Conservation (phyloP, 2,329 filamentous ascomycete genomes). For the Colletotrichum lindemuthianum region DNA sequence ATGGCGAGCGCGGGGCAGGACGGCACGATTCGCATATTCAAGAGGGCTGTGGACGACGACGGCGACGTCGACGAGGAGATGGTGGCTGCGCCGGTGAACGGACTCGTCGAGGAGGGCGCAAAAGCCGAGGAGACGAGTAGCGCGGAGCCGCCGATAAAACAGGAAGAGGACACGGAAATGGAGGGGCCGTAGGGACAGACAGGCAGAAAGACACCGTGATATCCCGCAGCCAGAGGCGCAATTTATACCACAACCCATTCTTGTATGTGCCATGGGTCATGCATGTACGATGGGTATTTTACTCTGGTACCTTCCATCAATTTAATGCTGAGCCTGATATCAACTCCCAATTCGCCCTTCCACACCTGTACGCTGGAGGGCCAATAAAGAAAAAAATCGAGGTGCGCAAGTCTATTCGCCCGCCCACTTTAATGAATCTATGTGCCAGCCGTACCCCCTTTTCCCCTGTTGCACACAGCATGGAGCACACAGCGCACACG, state of each 20-base stretch:
- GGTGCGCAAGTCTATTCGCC: constrained; percentile 13
- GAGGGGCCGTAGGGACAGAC: constrained; percentile 10
- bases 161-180: constrained; percentile 36
- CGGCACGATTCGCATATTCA: constrained; percentile 61
- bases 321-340: not conserved
- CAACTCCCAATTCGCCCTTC: not conserved
- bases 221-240: not conserved
- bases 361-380: not conserved
- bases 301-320: not conserved
- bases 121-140: constrained; percentile 1
- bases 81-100: constrained; percentile 4
- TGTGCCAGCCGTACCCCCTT: not conserved
- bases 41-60: constrained; percentile 39
- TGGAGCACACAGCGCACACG: no score
- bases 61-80: not conserved
- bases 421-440: not conserved
- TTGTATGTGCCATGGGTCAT: not conserved
- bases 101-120: not conserved
- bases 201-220: not conserved
- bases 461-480: not conserved
- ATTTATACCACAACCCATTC: not conserved
- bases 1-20: constrained; percentile 70
- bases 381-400: not conserved
- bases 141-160: constrained; percentile 36
- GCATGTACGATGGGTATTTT: not conserved